Evolutionary conservation across 495 filamentous ascomycete genomes (phyloP).

Genomic region (Venustampulla echinocandica): DNA sequence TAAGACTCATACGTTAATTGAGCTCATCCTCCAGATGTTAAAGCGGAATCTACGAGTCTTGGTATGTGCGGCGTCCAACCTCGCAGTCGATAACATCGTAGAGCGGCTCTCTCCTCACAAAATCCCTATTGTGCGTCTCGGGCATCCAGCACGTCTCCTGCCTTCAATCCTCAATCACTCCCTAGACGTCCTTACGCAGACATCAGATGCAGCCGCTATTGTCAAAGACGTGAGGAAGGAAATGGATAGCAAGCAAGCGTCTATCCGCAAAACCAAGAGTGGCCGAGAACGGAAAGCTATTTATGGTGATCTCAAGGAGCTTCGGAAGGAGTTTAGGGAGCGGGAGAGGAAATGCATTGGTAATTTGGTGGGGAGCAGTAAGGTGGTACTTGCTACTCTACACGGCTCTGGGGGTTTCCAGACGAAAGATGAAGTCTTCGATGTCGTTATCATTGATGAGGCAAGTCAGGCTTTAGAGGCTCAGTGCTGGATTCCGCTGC

Average conservation of each 20-base stretch:
- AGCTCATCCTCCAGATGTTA: slow-evolving; percentile 82
- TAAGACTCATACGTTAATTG: slow-evolving; percentile 95
- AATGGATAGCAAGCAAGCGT: slow-evolving; percentile 86
- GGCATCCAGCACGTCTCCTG: slow-evolving; percentile 85
- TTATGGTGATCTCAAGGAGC: slow-evolving; percentile 73
- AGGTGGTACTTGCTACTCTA: slow-evolving; percentile 83
- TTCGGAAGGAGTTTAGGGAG: slow-evolving; percentile 82
- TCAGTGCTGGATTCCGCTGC: slow-evolving; percentile 93
- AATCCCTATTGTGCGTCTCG: slow-evolving; percentile 80
- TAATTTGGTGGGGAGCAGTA: slow-evolving; percentile 64
- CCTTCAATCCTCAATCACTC: slow-evolving; percentile 84
- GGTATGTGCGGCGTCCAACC: slow-evolving; percentile 92
- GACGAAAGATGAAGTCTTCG: slow-evolving; percentile 71
- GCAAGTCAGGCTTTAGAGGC: slow-evolving; percentile 93
- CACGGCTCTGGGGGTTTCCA: slow-evolving; percentile 89
- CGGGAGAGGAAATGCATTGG: slow-evolving; percentile 74
- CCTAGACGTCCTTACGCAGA: slow-evolving; percentile 85
- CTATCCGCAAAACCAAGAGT: slow-evolving; percentile 75
- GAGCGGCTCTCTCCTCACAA: slow-evolving; percentile 77
- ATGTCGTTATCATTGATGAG: slow-evolving; percentile 93
- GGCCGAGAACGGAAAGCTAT: slow-evolving; percentile 74
- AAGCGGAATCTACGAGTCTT: slow-evolving; percentile 62
- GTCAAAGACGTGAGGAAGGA: slow-evolving; percentile 88
- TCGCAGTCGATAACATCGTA: slow-evolving; percentile 98
- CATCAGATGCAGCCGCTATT: slow-evolving; percentile 79